Evolutionary conservation across 345 rosid genomes (phyloP), one percentile per base, ranked within the genome.

Genomic region (Mangifera indica): DNA sequence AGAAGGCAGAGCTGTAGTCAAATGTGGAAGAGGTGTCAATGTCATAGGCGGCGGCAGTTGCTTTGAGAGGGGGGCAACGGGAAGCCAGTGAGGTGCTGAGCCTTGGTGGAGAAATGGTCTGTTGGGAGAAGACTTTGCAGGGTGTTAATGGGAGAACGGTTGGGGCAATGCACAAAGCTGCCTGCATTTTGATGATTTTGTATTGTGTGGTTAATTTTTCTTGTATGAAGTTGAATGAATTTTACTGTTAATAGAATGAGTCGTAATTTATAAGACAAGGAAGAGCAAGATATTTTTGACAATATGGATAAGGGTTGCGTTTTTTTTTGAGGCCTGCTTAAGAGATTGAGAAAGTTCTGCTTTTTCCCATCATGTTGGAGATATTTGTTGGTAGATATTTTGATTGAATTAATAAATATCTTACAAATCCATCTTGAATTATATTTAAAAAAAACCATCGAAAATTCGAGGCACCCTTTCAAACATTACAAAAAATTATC

Each of bases 1-100:
- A 90, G 77, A 76, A 62, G 24, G 63, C 24, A 13, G 89, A 85
- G 80, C 74, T 74, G 80, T 85, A 90, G 66, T 90, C 83, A 17
- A 88, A 85, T 0, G 85, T 83, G 63, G 78, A 72, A 32, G 42
- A 37, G 42, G 81, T 24, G 15, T 69, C 87, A 70, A 81, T 24
- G 15, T 69, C 87, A 70, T 77, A 53, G 63, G 78, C 22, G 17
- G 76, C 70, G 8, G 80, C 4, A 55, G 79, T 63, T 64, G 83
- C 82, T 78, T 77, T 81, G 74, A 65, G 68, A 7, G 77, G 67
- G 22, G 70, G 60, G 37, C 67, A 24, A 7, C 67, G 63, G 45
- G 71, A n/a, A 26, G 48, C 32, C 3, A 3, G 12, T 8, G 74
- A 21, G 63, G 60, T 46, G 34, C 59, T 70, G 4, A 56, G 60